Evolutionary conservation across 2,329 filamentous ascomycete species (phyloP), one percentile per base, ranked within the genome.

Genomic region (Ophiocordyceps camponoti-saundersi): DNA sequence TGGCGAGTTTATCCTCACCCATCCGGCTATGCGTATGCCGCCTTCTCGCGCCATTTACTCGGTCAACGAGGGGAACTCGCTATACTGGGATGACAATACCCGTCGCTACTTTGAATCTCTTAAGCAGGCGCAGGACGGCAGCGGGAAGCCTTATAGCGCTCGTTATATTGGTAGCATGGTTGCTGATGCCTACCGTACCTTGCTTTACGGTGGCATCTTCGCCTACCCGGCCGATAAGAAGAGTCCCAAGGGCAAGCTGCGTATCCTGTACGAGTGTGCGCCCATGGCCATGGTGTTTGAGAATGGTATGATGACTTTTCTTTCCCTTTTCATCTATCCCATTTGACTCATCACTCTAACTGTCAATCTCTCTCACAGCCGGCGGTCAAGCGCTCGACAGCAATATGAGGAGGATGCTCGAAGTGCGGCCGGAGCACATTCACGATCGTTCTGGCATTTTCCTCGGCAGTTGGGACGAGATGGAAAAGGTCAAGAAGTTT

Each of bases 231-330:
- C 90, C 15, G 92, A 98, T 62, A 93, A 89, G 73, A 96, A 98
- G 80, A 94, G 84, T 60, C 87, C 89, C 53, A 98, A 96, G 79
- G 92, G 92, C 56, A 98, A 98, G 73, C 76, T 98, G 55, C 78
- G 92, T 53, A 98, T 98, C 55, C 65, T 98, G 57, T 98, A 98
- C 68, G 92, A 98, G 71, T 98, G 92, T 62, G 92, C 92, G 15
- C 92, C 92, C 39, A 98, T 98, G 92, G 92, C 92, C 22, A 85
- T 96, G 82, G 78, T 98, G 7, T 96, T 98, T 65, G 92, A 98
- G 69, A 95, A 98, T 67, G 92, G 85, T 90, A 65, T 68, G 81
- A 70, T 32, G 7, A 7, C 13, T 32, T 32, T 32, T 32, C 13
- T 32, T 32, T 32, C 29, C 13, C 29, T 32, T 32, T 32, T 32